phyloP scores from a whole-genome alignment of 805 yeast genomes.

The Kuraishia molischiana region DNA sequence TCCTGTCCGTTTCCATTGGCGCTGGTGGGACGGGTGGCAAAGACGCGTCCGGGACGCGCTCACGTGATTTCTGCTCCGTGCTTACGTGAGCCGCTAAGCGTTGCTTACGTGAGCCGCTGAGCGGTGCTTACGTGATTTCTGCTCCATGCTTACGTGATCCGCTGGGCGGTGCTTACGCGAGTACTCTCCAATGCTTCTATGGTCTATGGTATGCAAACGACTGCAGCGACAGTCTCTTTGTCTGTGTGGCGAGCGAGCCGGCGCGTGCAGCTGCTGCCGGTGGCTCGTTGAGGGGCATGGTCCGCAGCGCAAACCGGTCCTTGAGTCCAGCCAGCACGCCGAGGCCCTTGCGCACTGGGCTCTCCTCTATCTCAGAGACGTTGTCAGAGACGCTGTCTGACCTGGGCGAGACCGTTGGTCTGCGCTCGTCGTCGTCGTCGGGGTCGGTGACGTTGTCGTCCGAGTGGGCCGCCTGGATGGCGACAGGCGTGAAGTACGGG shows the following conservation, averaged over 20 bases:
- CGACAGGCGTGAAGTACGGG: neutral
- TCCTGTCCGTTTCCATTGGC: slow-evolving; percentile 23
- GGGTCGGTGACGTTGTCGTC: slow-evolving; percentile 11
- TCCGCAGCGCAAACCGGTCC: neutral
- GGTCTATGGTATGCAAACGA: neutral
- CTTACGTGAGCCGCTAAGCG: too few relatives aligned
- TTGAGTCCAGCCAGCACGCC: neutral
- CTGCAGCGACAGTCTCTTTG: neutral
- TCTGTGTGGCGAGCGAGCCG: neutral
- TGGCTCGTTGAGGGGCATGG: neutral
- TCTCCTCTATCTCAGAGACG: neutral
- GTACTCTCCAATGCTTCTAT: too few relatives aligned
- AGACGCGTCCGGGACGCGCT: too few relatives aligned
- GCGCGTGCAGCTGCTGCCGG: neutral
- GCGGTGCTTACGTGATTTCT: too few relatives aligned
- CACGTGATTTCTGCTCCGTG: too few relatives aligned
- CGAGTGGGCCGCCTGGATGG: too few relatives aligned
- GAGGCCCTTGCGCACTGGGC: neutral
- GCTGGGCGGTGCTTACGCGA: too few relatives aligned
- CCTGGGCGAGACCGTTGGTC: too few relatives aligned
- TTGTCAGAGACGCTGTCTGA: too few relatives aligned
- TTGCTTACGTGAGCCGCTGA: too few relatives aligned
- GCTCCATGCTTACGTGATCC: too few relatives aligned
- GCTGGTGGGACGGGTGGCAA: too few relatives aligned
- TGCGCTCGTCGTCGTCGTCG: slow-evolving; percentile 9